Conservation (phyloP, 257 asterid species). For the Echium plantagineum region DNA sequence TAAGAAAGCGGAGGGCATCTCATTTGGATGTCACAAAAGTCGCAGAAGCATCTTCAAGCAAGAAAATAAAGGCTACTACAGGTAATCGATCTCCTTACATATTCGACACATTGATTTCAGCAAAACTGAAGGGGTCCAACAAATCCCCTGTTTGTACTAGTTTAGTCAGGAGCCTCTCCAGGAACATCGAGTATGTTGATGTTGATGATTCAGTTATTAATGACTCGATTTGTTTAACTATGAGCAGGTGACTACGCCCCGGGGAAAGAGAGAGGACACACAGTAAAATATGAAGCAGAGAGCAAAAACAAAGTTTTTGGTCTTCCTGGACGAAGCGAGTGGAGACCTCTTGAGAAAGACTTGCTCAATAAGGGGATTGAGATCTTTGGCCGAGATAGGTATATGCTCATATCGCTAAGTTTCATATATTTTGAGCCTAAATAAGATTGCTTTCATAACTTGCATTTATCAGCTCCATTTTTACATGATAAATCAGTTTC, state of each 20-base stretch:
- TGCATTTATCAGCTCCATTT: too few species aligned
- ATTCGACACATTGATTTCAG: too few species aligned
- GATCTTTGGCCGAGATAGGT: conserved; percentile 94
- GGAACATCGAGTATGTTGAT: too few species aligned
- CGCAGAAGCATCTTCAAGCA: conserved; percentile 27
- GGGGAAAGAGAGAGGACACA: conserved; percentile 17
- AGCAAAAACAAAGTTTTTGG: conserved; percentile 16
- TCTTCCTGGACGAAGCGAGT: conserved; percentile 20
- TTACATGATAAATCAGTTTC: background rate
- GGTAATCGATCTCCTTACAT: too few species aligned
- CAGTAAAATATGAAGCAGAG: conserved; percentile 20
- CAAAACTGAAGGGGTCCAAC: too few species aligned
- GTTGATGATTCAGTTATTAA: too few species aligned
- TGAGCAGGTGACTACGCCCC: conserved; percentile 13
- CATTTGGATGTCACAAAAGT: conserved; percentile 20
- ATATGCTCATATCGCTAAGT: background rate
- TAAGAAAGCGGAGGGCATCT: conserved; percentile 23
- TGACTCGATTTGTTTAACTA: conserved; percentile 5
- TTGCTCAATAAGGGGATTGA: conserved; percentile 74
- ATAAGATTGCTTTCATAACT: too few species aligned
- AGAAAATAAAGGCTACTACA: conserved; percentile 19
- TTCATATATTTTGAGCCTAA: too few species aligned
- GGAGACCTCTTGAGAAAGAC: conserved; percentile 92
- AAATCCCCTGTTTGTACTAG: too few species aligned
- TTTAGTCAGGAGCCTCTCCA: too few species aligned